Conservation (phyloP, 805 yeast species). For the Saccharomycopsis oosterbeekiorum region DNA sequence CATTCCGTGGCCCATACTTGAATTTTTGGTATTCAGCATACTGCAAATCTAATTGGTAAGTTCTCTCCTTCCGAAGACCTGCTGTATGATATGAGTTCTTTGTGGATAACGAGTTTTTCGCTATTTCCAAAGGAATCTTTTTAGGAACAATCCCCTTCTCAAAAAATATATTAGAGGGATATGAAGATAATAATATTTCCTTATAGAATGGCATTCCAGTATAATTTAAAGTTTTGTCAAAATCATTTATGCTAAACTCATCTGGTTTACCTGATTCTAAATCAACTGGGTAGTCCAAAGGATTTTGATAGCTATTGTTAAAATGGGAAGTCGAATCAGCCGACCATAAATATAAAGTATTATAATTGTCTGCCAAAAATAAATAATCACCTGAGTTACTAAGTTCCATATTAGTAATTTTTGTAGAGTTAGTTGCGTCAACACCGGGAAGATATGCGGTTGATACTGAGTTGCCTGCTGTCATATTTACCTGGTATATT, state of each 20-base stretch:
- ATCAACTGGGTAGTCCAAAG: constrained; percentile 49
- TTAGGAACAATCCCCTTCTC: constrained; percentile 22
- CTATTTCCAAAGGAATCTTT: constrained; percentile 23
- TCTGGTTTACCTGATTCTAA: constrained; percentile 26
- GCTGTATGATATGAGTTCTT: background rate
- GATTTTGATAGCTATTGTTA: constrained; percentile 31
- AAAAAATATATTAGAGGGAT: constrained; percentile 59
- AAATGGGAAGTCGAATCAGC: constrained; percentile 33
- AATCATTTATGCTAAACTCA: constrained; percentile 31
- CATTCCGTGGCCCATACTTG: constrained; percentile 50
- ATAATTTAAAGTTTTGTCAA: constrained; percentile 48
- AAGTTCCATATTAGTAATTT: constrained; percentile 15
- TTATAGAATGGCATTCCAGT: constrained; percentile 85
- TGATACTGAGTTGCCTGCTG: background rate
- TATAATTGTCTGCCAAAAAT: constrained; percentile 55
- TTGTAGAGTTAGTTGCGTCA: background rate
- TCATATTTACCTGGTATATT: constrained; percentile 56
- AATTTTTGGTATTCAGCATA: constrained; percentile 38
- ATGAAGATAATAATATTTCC: constrained; percentile 66
- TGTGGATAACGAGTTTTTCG: constrained; percentile 22
- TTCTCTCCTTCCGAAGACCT: background rate
- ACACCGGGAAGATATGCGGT: background rate
- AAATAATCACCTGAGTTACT: constrained; percentile 59
- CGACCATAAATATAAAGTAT: constrained; percentile 62
- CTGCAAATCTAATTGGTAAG: constrained; percentile 1